A percentile compares a stretch with the other conserved stretches of the same genome.
Conservation (phyloP, 345 rosid species). For the Salix brachista region DNA sequence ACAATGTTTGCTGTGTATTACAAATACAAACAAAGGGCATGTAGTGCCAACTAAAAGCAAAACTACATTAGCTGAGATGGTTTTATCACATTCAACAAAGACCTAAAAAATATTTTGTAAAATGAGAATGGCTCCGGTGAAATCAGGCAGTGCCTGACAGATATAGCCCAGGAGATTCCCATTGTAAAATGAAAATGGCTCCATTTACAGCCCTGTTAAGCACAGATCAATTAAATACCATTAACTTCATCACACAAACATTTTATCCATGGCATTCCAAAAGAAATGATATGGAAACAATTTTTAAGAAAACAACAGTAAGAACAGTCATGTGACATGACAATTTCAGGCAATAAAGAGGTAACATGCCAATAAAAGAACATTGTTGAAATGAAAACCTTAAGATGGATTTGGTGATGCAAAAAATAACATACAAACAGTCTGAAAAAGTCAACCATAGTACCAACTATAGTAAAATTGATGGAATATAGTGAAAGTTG, state of each 20-base stretch:
- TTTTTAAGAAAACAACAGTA: background rate
- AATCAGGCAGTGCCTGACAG: background rate
- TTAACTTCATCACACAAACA: background rate
- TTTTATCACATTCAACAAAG: background rate
- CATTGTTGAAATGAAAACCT: background rate
- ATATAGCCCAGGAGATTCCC: background rate
- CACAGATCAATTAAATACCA: background rate
- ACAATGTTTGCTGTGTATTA: conserved; percentile 4
- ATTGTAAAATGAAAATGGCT: background rate
- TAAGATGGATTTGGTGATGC: background rate
- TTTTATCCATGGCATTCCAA: background rate
- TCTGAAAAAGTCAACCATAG: background rate
- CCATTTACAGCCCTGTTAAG: background rate
- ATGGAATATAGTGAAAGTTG: background rate
- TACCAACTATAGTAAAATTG: background rate
- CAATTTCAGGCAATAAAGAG: background rate
- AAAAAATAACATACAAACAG: background rate
- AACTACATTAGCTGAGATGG: background rate
- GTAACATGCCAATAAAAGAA: background rate
- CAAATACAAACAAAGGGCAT: background rate
- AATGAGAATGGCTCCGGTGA: background rate
- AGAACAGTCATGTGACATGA: background rate
- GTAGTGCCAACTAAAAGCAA: background rate
- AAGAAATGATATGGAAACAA: background rate
- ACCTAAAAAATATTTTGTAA: background rate